Evolutionary conservation across 2,329 filamentous ascomycete species (phyloP), one percentile per base, ranked within the genome.

Genomic region (Verticillium isaacii): DNA sequence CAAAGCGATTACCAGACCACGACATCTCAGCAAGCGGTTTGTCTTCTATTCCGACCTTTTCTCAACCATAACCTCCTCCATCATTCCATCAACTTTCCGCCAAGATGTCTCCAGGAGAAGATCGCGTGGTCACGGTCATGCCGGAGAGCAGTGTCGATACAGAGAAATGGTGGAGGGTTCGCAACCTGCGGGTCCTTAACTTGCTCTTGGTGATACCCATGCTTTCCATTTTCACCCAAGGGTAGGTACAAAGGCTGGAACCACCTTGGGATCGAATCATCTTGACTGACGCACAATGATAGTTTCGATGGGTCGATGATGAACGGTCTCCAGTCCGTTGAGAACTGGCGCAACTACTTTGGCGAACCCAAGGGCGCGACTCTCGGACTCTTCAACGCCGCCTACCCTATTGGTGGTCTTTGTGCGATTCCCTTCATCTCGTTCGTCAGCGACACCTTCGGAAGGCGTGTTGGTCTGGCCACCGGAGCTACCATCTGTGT

Each of bases 251-350:
- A 6, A 29, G 29, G 19, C 12, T 14, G 2, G 23, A n/a, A 3
- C 55, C 14, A 1, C 37, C 12, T 6, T 41, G 3, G 2, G 11
- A 14, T 11, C 34, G 34, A 36, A 36, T 36, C 14, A 3, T 36
- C 7, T 36, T 36, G 29, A 29, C 29, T 29, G 29, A 29, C 29
- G 5, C 29, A 6, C 29, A 29, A 29, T 29, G 29, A 29, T 29
- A 39, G 56, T 5, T 57, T 58, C 36, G 56, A 58, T n/a, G 73
- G 71, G 17, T 77, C 75, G 1, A 71, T 80, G 63, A 78, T 78
- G 74, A 81, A 81, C 63, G 78, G 77, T 9, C 69, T 80, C 0
- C 78, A 80, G 63, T 72, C 77, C 5, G 69, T 78, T 0, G 62
- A 69, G 0, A 69, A 74, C 63, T 80, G 78, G 78, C 71, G 74